These are phyloP conservation scores for Phaeosphaeria sp. DNA, from an alignment of 2,329 filamentous ascomycete species.

Conservation along the genomic window DNA sequence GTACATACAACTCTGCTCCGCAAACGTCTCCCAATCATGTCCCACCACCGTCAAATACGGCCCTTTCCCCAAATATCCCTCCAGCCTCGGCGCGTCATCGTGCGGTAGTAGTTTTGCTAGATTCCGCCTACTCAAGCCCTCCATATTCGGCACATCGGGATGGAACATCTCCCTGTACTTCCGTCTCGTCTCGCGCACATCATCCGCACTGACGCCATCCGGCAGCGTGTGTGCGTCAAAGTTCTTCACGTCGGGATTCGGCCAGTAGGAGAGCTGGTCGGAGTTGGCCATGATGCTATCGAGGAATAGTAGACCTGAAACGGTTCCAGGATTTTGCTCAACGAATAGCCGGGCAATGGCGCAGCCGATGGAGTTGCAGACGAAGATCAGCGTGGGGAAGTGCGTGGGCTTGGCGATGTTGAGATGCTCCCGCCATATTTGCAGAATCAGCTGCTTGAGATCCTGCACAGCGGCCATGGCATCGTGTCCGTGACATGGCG, in stretches of 20 bases:
- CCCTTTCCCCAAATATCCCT: constrained; percentile 42
- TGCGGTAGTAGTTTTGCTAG: constrained; percentile 54
- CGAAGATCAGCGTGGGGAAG: constrained; percentile 51
- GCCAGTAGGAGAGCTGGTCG: constrained; percentile 63
- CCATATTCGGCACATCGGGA: constrained; percentile 58
- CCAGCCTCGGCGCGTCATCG: constrained; percentile 52
- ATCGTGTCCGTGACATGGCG: constrained; percentile 57
- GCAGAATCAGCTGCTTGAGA: constrained; percentile 53
- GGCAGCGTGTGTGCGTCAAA: constrained; percentile 56
- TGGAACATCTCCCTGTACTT: constrained; percentile 55
- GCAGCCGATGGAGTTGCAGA: constrained; percentile 62
- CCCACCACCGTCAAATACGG: constrained; percentile 60
- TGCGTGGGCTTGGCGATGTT: constrained; percentile 41
- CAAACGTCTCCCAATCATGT: constrained; percentile 62
- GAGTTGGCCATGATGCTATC: constrained; percentile 66
- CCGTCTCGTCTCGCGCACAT: constrained; percentile 44
- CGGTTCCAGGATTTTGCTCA: constrained; percentile 53
- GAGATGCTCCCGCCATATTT: constrained; percentile 47
- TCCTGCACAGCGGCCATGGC: constrained; percentile 53
- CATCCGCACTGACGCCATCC: constrained; percentile 43
- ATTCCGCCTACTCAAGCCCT: constrained; percentile 58
- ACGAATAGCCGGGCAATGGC: constrained; percentile 61
- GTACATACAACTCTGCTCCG: constrained; percentile 52
- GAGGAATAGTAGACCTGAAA: constrained; percentile 59
- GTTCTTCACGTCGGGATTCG: constrained; percentile 58